Percentiles rank a stretch among this genome's conserved stretches.
Evolutionary conservation across 2,329 filamentous ascomycete genomes (phyloP).

Genomic region (Fusarium secorum): DNA sequence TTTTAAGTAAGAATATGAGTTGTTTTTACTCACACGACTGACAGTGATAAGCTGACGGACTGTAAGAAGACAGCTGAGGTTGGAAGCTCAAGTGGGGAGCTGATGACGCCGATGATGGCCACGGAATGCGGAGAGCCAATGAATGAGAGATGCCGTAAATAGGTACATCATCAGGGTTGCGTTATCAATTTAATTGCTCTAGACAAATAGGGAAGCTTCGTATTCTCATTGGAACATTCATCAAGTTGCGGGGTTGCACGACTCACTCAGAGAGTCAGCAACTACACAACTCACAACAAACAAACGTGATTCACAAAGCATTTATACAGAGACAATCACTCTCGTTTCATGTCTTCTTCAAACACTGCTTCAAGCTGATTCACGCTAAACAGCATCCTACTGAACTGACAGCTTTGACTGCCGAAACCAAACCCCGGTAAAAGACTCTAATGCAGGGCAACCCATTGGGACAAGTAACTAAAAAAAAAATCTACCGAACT

Average conservation of each 20-base stretch:
- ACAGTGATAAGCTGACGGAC: slow-evolving; percentile 28
- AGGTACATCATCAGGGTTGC: not conserved
- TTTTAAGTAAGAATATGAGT: slow-evolving; percentile 14
- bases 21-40: slow-evolving; percentile 11
- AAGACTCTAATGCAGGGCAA: slow-evolving; percentile 1
- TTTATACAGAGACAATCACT: not conserved
- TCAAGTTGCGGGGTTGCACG: slow-evolving; percentile 8
- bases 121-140: slow-evolving; percentile 21
- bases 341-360: not conserved
- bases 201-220: slow-evolving; percentile 6
- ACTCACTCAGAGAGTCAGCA: not conserved
- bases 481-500: not conserved
- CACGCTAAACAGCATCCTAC: not conserved
- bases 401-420: not conserved
- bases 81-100: slow-evolving; percentile 26
- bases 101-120: slow-evolving; percentile 20
- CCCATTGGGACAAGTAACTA: slow-evolving; percentile 1
- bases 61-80: slow-evolving; percentile 16
- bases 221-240: slow-evolving; percentile 1
- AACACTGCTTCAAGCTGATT: not conserved
- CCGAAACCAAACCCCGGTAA: slow-evolving; percentile 10
- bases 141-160: slow-evolving; percentile 5
- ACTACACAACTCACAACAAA: not conserved
- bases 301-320: not conserved
- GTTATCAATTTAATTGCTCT: slow-evolving; percentile 9